A percentile compares a stretch with the other conserved stretches of the same genome.
Evolutionary conservation across 2,329 filamentous ascomycete genomes (phyloP).

Genomic region (Fulvia fulva): DNA sequence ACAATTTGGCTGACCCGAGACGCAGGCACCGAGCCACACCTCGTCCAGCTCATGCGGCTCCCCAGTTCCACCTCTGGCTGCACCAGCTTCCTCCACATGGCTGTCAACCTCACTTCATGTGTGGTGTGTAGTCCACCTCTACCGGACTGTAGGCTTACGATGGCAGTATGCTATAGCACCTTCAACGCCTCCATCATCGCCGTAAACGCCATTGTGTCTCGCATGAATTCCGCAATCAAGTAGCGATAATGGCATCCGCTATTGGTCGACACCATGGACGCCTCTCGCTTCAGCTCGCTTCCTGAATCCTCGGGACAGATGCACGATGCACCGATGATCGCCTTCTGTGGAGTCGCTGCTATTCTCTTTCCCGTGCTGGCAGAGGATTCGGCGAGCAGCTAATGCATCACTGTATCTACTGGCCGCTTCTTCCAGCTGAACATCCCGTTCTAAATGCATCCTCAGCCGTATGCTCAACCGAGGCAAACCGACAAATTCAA

Average conservation of each 20-base stretch:
- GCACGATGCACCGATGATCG: too few species aligned
- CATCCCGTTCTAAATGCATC: not conserved
- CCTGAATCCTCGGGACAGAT: not conserved
- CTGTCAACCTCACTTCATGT: not conserved
- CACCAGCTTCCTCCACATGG: not conserved
- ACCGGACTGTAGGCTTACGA: not conserved
- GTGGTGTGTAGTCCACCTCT: not conserved
- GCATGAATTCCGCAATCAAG: not conserved
- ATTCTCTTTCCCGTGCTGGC: not conserved
- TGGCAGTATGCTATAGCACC: not conserved
- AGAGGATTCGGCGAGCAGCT: not conserved
- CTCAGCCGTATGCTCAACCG: not conserved
- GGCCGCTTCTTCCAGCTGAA: not conserved
- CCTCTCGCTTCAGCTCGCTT: not conserved
- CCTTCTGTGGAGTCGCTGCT: not conserved
- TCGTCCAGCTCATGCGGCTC: not conserved
- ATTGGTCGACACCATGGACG: not conserved
- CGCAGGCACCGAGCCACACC: not conserved
- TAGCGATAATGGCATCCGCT: not conserved
- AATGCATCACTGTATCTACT: not conserved
- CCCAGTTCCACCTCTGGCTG: not conserved
- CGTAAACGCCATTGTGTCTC: not conserved
- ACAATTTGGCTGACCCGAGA: not conserved
- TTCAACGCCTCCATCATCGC: not conserved
- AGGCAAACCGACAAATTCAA: not conserved